These are phyloP conservation scores for Glonium stellatum DNA, from an alignment of 495 filamentous ascomycete genomes.

Conservation along the genomic window DNA sequence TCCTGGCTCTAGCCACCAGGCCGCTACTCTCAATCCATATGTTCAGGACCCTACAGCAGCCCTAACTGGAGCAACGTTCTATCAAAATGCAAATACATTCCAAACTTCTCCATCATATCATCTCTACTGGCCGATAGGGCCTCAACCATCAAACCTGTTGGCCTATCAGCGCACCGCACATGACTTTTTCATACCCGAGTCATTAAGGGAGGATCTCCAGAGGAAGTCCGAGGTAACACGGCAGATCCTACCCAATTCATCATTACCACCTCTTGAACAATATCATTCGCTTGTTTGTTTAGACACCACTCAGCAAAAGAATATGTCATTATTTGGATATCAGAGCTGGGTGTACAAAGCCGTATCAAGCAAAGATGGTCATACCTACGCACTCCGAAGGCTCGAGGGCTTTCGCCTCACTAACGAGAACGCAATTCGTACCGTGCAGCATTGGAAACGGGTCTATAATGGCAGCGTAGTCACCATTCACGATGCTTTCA, in stretches of 20 bases:
- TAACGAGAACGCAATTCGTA: conserved; percentile 78
- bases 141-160: conserved; percentile 67
- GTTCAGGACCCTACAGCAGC: conserved; percentile 38
- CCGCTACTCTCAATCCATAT: conserved; percentile 23
- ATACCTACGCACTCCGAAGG: conserved; percentile 73
- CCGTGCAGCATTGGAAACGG: conserved; percentile 86
- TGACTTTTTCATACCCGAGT: conserved; percentile 84
- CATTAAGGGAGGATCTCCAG: conserved; percentile 78
- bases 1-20: conserved; percentile 12
- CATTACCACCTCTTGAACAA: conserved; percentile 70
- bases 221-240: conserved; percentile 78
- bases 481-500: conserved; percentile 85
- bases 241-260: conserved; percentile 74
- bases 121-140: conserved; percentile 82
- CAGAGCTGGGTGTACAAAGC: conserved; percentile 94
- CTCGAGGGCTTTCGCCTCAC: conserved; percentile 84
- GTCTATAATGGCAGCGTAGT: conserved; percentile 78
- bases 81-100: conserved; percentile 18
- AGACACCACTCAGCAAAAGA: conserved; percentile 73
- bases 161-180: conserved; percentile 78
- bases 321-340: conserved; percentile 68
- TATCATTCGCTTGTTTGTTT: conserved; percentile 90
- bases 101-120: conserved; percentile 55
- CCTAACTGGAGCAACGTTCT: conserved; percentile 62
- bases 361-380: conserved; percentile 77